Conservation (phyloP, 805 yeast species). For the Tetrapisispora pingtungensis region DNA sequence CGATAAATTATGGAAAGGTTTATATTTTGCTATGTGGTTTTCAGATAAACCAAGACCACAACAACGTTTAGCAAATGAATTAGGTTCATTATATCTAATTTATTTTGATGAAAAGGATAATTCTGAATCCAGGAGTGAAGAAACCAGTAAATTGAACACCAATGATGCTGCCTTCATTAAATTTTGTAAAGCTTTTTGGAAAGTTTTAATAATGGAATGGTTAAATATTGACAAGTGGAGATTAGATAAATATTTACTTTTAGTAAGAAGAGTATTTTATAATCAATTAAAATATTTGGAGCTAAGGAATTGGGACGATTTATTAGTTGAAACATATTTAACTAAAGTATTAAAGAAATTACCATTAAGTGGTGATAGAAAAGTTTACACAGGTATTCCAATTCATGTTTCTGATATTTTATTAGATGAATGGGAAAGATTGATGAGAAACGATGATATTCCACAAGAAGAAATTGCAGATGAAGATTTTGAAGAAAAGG, state of each 20-base stretch:
- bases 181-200: constrained; percentile 75
- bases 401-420: constrained; percentile 78
- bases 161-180: constrained; percentile 31
- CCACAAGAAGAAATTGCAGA: constrained; percentile 37
- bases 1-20: constrained; percentile 92
- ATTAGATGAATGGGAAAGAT: constrained; percentile 72
- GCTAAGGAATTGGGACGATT: constrained; percentile 43
- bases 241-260: constrained; percentile 73
- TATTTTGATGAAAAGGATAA: constrained; percentile 27
- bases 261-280: constrained; percentile 67
- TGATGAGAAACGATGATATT: constrained; percentile 41
- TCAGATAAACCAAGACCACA: constrained; percentile 90
- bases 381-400: constrained; percentile 65
- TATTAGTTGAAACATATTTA: constrained; percentile 38
- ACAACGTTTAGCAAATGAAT: constrained; percentile 64
- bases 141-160: constrained; percentile 8
- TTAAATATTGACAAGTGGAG: constrained; percentile 69
- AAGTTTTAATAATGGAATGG: constrained; percentile 74
- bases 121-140: constrained; percentile 1
- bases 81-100: constrained; percentile 41
- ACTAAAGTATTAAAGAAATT: constrained; percentile 33
- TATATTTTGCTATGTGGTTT: constrained; percentile 93
- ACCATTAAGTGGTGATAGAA: constrained; percentile 49
- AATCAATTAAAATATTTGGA: constrained; percentile 52
- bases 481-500: constrained; percentile 33